Base-by-base conservation (phyloP, 805 yeast species). In the Kodamaea kaohsiungensis region DNA sequence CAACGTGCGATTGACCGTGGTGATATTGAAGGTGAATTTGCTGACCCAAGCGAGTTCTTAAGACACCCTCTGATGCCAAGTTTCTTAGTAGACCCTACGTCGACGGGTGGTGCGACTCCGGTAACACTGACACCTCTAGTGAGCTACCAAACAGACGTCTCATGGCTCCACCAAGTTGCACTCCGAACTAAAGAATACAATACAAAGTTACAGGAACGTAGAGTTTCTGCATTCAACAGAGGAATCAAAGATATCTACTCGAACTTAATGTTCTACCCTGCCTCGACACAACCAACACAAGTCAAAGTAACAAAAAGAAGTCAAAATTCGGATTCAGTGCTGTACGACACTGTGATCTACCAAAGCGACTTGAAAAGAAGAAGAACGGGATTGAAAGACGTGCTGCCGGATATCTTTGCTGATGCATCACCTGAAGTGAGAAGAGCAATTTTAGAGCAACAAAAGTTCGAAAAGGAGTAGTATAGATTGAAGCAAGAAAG, bases 101-200 rank as follows among this genome's bases (percentile, higher is more conserved):
- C 47, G n/a, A 56, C 55, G 48, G 56, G 62, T 13, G 64, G 59
- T 52, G 58, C 58, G 17, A 47, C 81, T 63, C 65, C 76, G 65
- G 76, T 73, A 52, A 71, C 71, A 43, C 74, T 72, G 51, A 66
- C 74, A n/a, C 78, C 80, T 1, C 61, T 72, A 25, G 69, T 76
- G 2, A 69, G 72, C 50, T 75, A 73, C 65, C 76, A 76, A 53
- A 63, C 82, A 35, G 90, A 90, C 59, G 86, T 87, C 33, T 84
- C 87, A 38, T 91, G 97, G 97, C 81, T 91, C 72, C 83, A 81
- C 60, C 92, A 89, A 62, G 91, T 90, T 60, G 95, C 96, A 0
- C 71, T 79, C n/a, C 87, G 93, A 33, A 83, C 91, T 2, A 78
- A 87, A 58, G 85, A 84, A 50, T 89, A 82, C 65, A 95, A 95